Evolutionary conservation across 192 early-diverging fungal genomes (phyloP).

Genomic region (Backusella circina): DNA sequence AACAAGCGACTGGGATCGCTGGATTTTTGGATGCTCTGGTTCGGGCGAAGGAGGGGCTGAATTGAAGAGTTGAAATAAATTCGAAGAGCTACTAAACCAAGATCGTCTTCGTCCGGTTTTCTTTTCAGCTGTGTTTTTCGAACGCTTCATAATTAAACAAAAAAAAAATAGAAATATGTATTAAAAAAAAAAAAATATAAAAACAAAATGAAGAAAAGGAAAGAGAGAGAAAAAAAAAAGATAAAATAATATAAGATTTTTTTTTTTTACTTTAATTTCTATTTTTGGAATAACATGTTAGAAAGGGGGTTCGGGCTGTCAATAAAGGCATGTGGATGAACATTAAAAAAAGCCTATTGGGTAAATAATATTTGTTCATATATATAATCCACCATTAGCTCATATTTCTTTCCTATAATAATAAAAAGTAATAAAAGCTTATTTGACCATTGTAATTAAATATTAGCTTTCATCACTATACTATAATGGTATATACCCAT

Average conservation of each 20-base stretch:
- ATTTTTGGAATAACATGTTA: neutral
- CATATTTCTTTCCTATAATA: neutral
- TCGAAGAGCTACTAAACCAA: slow-evolving; percentile 6
- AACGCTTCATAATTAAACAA: neutral
- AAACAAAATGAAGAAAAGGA: neutral
- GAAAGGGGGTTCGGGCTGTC: neutral
- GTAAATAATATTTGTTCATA: neutral
- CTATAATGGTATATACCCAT: too few relatives aligned
- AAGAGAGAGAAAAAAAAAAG: neutral
- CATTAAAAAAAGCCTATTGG: neutral
- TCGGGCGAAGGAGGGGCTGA: slow-evolving; percentile 9
- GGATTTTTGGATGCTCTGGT: neutral
- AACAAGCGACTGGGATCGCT: slow-evolving; percentile 5
- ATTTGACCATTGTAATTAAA: neutral
- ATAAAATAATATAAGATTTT: neutral
- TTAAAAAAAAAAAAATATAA: neutral
- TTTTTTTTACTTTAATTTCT: neutral
- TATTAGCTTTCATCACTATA: neutral
- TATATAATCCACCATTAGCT: neutral
- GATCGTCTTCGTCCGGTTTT: neutral
- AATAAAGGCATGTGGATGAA: neutral
- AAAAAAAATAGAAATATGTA: neutral
- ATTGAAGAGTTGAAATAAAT: slow-evolving; percentile 3
- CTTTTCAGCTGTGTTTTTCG: neutral
- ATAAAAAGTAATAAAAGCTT: neutral